A percentile compares a stretch with the other conserved stretches of the same genome.
These are phyloP conservation scores for Penicillium oxalicum DNA, from an alignment of 2,329 filamentous ascomycete genomes.

Conservation along the genomic window DNA sequence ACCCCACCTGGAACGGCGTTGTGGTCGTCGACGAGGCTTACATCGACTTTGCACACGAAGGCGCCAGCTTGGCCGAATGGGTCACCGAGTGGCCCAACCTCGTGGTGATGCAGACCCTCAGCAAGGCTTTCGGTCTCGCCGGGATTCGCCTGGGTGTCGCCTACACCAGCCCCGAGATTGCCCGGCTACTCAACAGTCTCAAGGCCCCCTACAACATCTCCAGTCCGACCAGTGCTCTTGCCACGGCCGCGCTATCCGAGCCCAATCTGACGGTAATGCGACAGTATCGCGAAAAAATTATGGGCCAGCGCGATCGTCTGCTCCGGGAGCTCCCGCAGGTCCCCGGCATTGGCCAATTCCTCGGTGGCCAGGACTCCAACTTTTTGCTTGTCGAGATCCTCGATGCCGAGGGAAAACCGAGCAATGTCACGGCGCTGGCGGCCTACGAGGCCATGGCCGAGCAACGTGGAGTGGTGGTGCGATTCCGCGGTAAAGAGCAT, in stretches of 20 bases:
- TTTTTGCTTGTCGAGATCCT: slow-evolving; percentile 89
- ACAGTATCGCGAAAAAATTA: slow-evolving; percentile 61
- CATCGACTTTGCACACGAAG: slow-evolving; percentile 81
- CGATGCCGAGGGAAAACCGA: slow-evolving; percentile 62
- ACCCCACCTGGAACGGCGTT: slow-evolving; percentile 91
- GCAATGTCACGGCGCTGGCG: slow-evolving; percentile 69
- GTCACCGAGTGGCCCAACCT: slow-evolving; percentile 89
- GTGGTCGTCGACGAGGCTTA: slow-evolving; percentile 95
- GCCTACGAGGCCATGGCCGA: slow-evolving; percentile 84
- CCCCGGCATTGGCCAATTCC: slow-evolving; percentile 70
- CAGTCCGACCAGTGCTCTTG: slow-evolving; percentile 77
- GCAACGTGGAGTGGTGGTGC: slow-evolving; percentile 79
- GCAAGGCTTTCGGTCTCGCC: slow-evolving; percentile 92
- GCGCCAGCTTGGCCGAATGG: slow-evolving; percentile 81
- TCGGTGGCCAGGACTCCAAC: slow-evolving; percentile 76
- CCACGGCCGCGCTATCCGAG: slow-evolving; percentile 62
- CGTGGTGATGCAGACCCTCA: slow-evolving; percentile 97
- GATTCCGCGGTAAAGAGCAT: slow-evolving; percentile 87
- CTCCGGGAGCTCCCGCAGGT: slow-evolving; percentile 67
- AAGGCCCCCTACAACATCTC: slow-evolving; percentile 97
- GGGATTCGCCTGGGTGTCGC: slow-evolving; percentile 85
- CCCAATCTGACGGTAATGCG: slow-evolving; percentile 69
- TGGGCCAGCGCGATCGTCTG: slow-evolving; percentile 71
- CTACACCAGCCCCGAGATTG: slow-evolving; percentile 70
- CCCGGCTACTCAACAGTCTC: slow-evolving; percentile 75